A percentile compares a stretch with the other conserved stretches of the same genome.
These are phyloP conservation scores for Inga leiocalycina DNA, from an alignment of 306 rosid genomes.

Conservation along the genomic window DNA sequence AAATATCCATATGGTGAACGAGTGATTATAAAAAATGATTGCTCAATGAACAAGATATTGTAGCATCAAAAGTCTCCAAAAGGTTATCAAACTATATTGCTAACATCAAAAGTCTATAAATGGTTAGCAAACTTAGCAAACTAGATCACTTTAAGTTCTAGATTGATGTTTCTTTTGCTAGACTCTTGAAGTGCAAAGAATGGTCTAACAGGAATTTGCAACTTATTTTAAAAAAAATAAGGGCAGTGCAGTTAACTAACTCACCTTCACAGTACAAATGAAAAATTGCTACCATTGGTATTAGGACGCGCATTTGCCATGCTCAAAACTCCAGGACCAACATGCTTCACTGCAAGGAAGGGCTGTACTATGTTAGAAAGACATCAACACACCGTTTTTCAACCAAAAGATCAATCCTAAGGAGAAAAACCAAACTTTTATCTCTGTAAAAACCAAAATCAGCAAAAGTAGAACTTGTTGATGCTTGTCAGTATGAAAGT, in stretches of 20 bases:
- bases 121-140: too few relatives aligned
- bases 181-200: constrained; percentile 27
- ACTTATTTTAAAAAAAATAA: neutral
- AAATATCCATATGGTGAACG: too few relatives aligned
- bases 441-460: neutral
- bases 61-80: too few relatives aligned
- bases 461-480: constrained; percentile 3
- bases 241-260: constrained; percentile 40
- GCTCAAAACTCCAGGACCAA: constrained; percentile 92
- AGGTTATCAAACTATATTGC: too few relatives aligned
- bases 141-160: too few relatives aligned
- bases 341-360: constrained; percentile 81
- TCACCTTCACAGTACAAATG: constrained; percentile 86
- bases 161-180: neutral
- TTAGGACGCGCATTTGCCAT: constrained; percentile 96
- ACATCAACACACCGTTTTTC: neutral
- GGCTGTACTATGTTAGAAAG: constrained; percentile 5
- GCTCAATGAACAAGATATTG: too few relatives aligned
- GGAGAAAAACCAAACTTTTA: neutral
- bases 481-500: constrained; percentile 15
- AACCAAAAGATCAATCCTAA: constrained; percentile 1
- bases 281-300: constrained; percentile 93
- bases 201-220: neutral
- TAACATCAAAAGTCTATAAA: too few relatives aligned
- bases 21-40: too few relatives aligned